Evolutionary conservation across 495 filamentous ascomycete genomes (phyloP), one percentile per base, ranked within the genome.

Genomic region (Annulohypoxylon stygium): DNA sequence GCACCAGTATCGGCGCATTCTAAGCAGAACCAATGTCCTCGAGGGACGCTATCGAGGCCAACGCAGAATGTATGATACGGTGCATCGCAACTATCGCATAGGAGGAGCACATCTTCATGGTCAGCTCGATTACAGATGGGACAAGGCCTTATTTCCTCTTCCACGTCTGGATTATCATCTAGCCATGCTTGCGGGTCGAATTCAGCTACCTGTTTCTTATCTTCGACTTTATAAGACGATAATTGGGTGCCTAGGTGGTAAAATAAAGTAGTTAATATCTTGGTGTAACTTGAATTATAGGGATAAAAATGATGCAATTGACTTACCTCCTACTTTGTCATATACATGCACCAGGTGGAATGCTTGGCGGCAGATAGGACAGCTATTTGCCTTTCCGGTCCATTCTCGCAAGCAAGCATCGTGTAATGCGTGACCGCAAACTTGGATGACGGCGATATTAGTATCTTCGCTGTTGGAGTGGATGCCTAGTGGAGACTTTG

Each of bases 361-460:
- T 74, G 85, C 91, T 75, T 91, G 91, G 65, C 96, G 93, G 80
- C 96, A 99, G 80, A 98, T 97, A 12, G 96, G 96, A 78, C 96
- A 99, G 78, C 94, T 97, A 81, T 98, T 99, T 64, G 97, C 95
- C 77, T 95, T 90, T 82, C 96, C 93, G 34, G 92, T 93, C 96
- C 96, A 99, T 65, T 93, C 92, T 74, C 91, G 90, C 65, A 99
- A 83, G 77, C 96, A 99, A 55, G 91, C 89, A 81, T 99, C 90
- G 79, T 99, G 96, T 71, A 98, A 82, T 62, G 92, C 88, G 84
- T 99, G 96, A 47, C 90, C 90, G 82, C 96, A 99, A 39, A 94
- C 75, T 65, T 85, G 76, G 45, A 89, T 87, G 45, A 83, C 69
- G 39, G 87, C 87, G 57, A 89, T 82, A 54, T 79, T 73, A 61